phyloP scores from a whole-genome alignment of 2,329 filamentous ascomycete species.

The Aotearoamyces nothofagi region DNA sequence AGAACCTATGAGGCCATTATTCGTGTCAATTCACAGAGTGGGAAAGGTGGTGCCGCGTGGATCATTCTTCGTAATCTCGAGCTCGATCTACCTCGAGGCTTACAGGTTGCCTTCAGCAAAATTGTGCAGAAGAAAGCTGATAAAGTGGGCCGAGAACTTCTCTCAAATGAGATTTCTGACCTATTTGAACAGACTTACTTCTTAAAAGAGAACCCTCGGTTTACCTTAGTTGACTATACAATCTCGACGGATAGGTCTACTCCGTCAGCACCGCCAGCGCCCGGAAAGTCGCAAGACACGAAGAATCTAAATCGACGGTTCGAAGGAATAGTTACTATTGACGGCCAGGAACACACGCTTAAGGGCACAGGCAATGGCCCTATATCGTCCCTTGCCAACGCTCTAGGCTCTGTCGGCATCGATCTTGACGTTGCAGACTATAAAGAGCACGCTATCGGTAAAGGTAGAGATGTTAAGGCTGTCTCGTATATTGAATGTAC shows the following conservation, averaged over 20 bases:
- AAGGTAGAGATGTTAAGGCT: slow-evolving; percentile 73
- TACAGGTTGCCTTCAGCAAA: slow-evolving; percentile 82
- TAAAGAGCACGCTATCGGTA: slow-evolving; percentile 87
- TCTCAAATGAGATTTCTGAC: slow-evolving; percentile 66
- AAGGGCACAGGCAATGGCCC: slow-evolving; percentile 77
- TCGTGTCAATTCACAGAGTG: slow-evolving; percentile 90
- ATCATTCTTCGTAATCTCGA: slow-evolving; percentile 80
- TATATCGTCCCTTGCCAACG: slow-evolving; percentile 75
- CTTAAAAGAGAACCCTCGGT: slow-evolving; percentile 68
- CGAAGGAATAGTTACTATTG: slow-evolving; percentile 69
- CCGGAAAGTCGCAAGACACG: slow-evolving; percentile 61
- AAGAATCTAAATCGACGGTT: slow-evolving; percentile 70
- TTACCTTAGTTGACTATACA: slow-evolving; percentile 80
- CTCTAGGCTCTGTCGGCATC: slow-evolving; percentile 63
- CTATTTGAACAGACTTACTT: slow-evolving; percentile 87
- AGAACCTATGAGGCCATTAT: slow-evolving; percentile 97
- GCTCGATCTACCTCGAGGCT: slow-evolving; percentile 80
- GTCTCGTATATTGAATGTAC: slow-evolving; percentile 90
- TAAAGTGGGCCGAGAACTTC: slow-evolving; percentile 65
- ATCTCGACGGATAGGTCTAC: slow-evolving; percentile 71
- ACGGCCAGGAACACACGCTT: slow-evolving; percentile 65
- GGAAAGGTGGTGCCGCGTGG: slow-evolving; percentile 90
- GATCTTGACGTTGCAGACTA: slow-evolving; percentile 87
- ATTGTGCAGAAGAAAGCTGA: slow-evolving; percentile 77
- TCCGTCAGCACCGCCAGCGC: slow-evolving; percentile 53